Conservation (phyloP, 352 stramenopile genomes). For the Phytopythium delawarense region DNA sequence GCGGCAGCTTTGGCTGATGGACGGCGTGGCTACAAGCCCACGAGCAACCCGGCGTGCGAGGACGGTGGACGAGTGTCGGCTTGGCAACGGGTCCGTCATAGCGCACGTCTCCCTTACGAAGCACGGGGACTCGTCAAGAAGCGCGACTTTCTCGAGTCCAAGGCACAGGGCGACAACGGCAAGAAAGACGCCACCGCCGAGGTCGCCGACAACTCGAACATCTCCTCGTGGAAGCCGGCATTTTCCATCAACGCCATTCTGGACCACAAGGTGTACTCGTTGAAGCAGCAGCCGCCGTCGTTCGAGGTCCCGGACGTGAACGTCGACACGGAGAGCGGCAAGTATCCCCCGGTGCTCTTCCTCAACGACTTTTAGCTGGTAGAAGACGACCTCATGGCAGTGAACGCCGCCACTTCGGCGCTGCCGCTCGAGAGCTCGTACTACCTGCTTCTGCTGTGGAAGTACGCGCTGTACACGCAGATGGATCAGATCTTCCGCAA, state of each 20-base stretch:
- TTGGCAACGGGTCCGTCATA: slow-evolving; percentile 74
- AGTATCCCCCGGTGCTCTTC: slow-evolving; percentile 90
- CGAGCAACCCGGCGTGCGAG: slow-evolving; percentile 38
- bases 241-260: slow-evolving; percentile 68
- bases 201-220: slow-evolving; percentile 30
- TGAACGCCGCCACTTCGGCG: slow-evolving; percentile 86
- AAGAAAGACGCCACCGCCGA: slow-evolving; percentile 10
- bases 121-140: slow-evolving; percentile 67
- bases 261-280: slow-evolving; percentile 65
- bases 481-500: slow-evolving; percentile 91
- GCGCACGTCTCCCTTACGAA: slow-evolving; percentile 86
- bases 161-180: slow-evolving; percentile 13
- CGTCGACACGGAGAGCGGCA: slow-evolving; percentile 42
- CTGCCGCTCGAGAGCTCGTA: slow-evolving; percentile 86
- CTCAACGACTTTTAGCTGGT: slow-evolving; percentile 95
- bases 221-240: slow-evolving; percentile 80
- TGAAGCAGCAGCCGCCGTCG: slow-evolving; percentile 46
- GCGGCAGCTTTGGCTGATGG: slow-evolving; percentile 50
- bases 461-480: slow-evolving; percentile 92
- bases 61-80: slow-evolving; percentile 63
- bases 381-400: slow-evolving; percentile 74
- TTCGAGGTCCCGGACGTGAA: slow-evolving; percentile 63
- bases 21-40: slow-evolving; percentile 49
- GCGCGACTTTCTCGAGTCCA: slow-evolving; percentile 54
- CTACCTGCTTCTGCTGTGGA: slow-evolving; percentile 84